Conservation (phyloP, 805 yeast genomes). For the Komagataella pseudopastoris region DNA sequence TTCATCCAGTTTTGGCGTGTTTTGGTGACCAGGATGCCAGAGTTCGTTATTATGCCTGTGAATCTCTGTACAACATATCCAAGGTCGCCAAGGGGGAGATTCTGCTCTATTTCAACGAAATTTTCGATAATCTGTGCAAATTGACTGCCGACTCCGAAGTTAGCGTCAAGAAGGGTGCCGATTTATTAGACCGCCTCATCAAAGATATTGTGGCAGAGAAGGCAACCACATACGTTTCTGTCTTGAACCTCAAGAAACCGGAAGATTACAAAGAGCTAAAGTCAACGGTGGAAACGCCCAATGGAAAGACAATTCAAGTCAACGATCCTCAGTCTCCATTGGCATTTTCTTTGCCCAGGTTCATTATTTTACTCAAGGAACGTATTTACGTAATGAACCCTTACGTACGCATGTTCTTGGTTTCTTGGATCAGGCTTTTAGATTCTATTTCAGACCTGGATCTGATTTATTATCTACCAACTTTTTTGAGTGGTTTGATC, state of each 20-base stretch:
- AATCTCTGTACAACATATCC: conserved; percentile 87
- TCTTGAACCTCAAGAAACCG: conserved; percentile 33
- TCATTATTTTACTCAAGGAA: conserved; percentile 84
- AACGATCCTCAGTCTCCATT: conserved; percentile 45
- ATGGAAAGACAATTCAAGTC: conserved; percentile 47
- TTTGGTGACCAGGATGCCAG: conserved; percentile 97
- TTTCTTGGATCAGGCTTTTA: conserved; percentile 86
- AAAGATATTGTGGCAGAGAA: conserved; percentile 94
- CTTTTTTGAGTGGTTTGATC: conserved; percentile 74
- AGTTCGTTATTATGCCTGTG: conserved; percentile 94
- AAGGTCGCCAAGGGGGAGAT: conserved; percentile 96
- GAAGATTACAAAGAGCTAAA: conserved; percentile 13
- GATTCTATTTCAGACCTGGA: conserved; percentile 91
- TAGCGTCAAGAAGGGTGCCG: conserved; percentile 92
- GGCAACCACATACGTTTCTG: conserved; percentile 76
- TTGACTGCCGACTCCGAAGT: conserved; percentile 84
- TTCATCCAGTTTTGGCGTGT: conserved; percentile 89
- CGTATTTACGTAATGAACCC: conserved; percentile 89
- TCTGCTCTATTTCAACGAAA: conserved; percentile 80
- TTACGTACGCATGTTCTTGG: conserved; percentile 79
- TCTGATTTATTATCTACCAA: conserved; percentile 74
- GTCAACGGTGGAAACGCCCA: conserved; percentile 28
- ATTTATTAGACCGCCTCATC: conserved; percentile 74
- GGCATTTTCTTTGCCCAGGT: conserved; percentile 76
- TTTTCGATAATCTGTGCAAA: conserved; percentile 83